Percentiles rank a stretch among this genome's conserved stretches.
Conservation (phyloP, 495 filamentous ascomycete species). For the Aspergillus baeticus region DNA sequence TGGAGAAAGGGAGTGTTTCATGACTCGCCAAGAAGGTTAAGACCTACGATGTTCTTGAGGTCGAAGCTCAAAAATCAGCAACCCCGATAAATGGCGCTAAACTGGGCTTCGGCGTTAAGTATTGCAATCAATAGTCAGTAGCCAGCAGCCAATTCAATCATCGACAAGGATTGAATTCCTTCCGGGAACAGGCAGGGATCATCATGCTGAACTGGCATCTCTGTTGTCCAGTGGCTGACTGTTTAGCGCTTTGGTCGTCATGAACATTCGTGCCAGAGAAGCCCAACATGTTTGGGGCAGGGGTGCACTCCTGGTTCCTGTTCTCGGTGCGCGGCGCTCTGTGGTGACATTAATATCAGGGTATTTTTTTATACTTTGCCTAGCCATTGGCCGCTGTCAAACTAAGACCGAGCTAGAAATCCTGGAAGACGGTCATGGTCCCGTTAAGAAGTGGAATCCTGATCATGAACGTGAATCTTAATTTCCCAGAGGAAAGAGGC, state of each 20-base stretch:
- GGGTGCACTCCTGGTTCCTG: neutral
- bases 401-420: slow-evolving; percentile 1
- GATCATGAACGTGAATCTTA: slow-evolving; percentile 9
- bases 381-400: neutral
- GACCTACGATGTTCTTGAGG: neutral
- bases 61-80: slow-evolving; percentile 4
- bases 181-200: slow-evolving; percentile 8
- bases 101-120: slow-evolving; percentile 2
- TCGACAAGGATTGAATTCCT: slow-evolving; percentile 6
- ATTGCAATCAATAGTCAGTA: neutral
- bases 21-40: slow-evolving; percentile 1
- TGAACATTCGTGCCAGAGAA: neutral
- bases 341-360: neutral
- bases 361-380: neutral
- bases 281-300: neutral
- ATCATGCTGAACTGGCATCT: neutral
- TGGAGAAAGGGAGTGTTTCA: neutral
- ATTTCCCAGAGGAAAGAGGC: slow-evolving; percentile 1
- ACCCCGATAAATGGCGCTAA: slow-evolving; percentile 6
- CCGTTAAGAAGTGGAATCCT: neutral
- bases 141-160: neutral
- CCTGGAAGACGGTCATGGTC: neutral
- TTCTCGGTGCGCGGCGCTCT: neutral
- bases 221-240: neutral
- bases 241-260: neutral